These are phyloP conservation scores for Coemansia sp. DNA, from an alignment of 371 early-diverging fungal genomes.

Conservation along the genomic window DNA sequence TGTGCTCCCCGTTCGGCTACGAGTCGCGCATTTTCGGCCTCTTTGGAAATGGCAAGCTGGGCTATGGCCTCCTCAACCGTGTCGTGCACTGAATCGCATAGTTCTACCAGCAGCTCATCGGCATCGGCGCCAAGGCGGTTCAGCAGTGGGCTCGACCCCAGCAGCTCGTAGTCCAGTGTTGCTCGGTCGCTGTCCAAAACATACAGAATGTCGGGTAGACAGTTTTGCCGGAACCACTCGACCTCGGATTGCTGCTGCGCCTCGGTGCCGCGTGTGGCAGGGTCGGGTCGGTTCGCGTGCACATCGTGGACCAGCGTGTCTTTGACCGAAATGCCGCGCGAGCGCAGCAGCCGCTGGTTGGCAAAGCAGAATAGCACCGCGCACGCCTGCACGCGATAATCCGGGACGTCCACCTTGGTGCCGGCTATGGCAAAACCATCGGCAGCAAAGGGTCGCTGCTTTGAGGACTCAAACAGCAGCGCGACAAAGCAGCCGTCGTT, in stretches of 20 bases:
- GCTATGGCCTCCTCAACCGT: constrained; percentile 20
- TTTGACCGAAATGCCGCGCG: constrained; percentile 20
- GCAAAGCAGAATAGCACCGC: constrained; percentile 39
- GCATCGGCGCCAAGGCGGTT: constrained; percentile 20
- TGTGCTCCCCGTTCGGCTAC: background rate
- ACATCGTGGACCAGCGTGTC: constrained; percentile 32
- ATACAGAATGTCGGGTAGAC: constrained; percentile 40
- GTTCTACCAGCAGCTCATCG: constrained; percentile 31
- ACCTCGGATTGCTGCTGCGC: constrained; percentile 20
- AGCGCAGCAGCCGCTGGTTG: constrained; percentile 27
- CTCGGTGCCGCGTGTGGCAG: background rate
- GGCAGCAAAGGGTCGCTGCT: constrained; percentile 21
- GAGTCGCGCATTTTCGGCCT: background rate
- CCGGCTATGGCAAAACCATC: constrained; percentile 43
- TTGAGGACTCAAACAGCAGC: constrained; percentile 45
- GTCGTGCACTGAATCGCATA: constrained; percentile 26
- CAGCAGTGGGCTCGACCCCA: constrained; percentile 41
- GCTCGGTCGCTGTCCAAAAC: constrained; percentile 23
- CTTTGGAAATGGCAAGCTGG: constrained; percentile 12
- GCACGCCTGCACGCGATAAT: constrained; percentile 46
- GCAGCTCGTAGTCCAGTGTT: constrained; percentile 35
- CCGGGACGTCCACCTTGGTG: constrained; percentile 28
- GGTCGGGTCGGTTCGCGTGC: constrained; percentile 8
- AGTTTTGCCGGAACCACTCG: constrained; percentile 48
- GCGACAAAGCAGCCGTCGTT: constrained; percentile 44